Percentiles rank a stretch among this genome's conserved stretches.
Conservation (phyloP, 306 rosid genomes). For the Cicer cuneatum region DNA sequence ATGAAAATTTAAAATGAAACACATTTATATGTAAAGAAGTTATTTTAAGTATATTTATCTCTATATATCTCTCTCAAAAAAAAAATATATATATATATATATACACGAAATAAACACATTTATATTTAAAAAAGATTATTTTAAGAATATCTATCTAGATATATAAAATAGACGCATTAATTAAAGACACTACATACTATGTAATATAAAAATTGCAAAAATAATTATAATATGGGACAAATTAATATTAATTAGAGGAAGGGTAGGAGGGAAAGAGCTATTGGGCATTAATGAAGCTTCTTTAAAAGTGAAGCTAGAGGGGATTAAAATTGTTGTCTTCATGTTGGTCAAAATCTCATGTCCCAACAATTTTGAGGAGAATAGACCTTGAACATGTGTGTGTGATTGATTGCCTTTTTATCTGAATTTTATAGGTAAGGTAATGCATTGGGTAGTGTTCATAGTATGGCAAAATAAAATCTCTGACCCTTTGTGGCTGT, state of each 20-base stretch:
- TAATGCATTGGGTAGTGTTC: slow-evolving; percentile 45
- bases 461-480: slow-evolving; percentile 37
- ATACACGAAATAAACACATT: no score
- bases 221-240: no score
- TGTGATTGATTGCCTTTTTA: slow-evolving; percentile 36
- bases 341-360: slow-evolving; percentile 43
- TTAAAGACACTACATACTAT: no score
- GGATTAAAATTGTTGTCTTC: slow-evolving; percentile 24
- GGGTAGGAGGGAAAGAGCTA: background rate
- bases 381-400: slow-evolving; percentile 36
- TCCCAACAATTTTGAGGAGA: slow-evolving; percentile 34
- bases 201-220: no score
- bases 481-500: slow-evolving; percentile 58
- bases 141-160: no score
- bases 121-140: no score
- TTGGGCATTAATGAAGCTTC: slow-evolving; percentile 18
- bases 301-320: slow-evolving; percentile 5
- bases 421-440: slow-evolving; percentile 44
- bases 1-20: no score
- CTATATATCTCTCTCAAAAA: no score
- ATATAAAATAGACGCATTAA: no score
- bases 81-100: no score
- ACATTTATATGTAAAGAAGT: no score
- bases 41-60: no score
- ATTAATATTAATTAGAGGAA: background rate